Evolutionary conservation across 2,329 filamentous ascomycete species (phyloP).

Genomic region (Fusarium succisae): DNA sequence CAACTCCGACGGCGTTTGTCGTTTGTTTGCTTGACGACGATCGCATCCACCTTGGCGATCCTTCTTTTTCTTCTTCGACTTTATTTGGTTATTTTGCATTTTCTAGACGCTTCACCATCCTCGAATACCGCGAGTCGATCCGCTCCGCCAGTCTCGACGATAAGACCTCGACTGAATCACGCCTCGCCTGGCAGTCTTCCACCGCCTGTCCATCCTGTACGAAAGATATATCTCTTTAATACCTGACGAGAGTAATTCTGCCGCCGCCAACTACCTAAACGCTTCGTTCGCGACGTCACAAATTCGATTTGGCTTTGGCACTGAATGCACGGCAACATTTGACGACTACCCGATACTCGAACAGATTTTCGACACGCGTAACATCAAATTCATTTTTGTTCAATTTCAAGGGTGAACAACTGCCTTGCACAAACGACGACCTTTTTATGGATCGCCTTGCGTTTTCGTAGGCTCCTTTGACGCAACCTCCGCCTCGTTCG

Average conservation of each 20-base stretch:
- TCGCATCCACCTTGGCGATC: constrained; percentile 24
- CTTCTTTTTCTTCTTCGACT: background rate
- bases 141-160: constrained; percentile 10
- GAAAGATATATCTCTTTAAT: constrained; percentile 14
- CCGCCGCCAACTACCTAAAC: constrained; percentile 3
- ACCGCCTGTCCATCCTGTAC: constrained; percentile 3
- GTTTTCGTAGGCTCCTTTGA: constrained; percentile 45
- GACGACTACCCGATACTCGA: background rate
- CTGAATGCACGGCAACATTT: constrained; percentile 21
- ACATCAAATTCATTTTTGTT: constrained; percentile 10
- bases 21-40: constrained; percentile 15
- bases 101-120: background rate
- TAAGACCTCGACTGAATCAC: constrained; percentile 36
- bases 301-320: constrained; percentile 15
- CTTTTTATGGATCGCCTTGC: constrained; percentile 47
- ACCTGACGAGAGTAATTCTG: constrained; percentile 21
- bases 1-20: constrained; percentile 4
- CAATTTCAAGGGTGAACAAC: constrained; percentile 12
- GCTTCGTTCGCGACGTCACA: constrained; percentile 14
- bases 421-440: constrained; percentile 33
- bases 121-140: constrained; percentile 12
- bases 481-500: constrained; percentile 33
- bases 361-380: constrained; percentile 19
- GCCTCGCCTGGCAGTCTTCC: constrained; percentile 1
- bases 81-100: background rate